phyloP scores from a whole-genome alignment of 768 basidiomycete species.

The Russula compacta region DNA sequence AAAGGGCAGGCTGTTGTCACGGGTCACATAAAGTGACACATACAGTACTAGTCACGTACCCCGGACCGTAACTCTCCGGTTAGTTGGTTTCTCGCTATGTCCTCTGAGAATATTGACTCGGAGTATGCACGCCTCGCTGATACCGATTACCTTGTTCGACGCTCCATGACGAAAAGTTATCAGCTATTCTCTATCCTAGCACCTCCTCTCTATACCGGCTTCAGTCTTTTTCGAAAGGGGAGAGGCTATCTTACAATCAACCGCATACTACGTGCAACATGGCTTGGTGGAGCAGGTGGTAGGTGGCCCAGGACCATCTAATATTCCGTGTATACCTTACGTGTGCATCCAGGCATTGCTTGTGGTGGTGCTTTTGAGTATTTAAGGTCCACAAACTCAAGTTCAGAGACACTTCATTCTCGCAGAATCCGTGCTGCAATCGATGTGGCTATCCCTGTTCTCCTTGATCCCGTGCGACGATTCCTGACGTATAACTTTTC shows the following conservation, averaged over 20 bases:
- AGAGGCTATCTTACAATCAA: conserved; percentile 49
- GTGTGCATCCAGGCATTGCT: conserved; percentile 33
- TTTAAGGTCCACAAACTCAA: conserved; percentile 46
- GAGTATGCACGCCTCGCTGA: conserved; percentile 39
- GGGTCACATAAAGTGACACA: neutral
- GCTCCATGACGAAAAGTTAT: conserved; percentile 59
- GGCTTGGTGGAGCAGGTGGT: conserved; percentile 62
- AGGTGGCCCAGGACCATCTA: conserved; percentile 12
- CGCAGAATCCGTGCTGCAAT: conserved; percentile 47
- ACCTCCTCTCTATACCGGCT: conserved; percentile 51
- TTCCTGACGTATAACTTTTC: conserved; percentile 1
- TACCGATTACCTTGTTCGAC: conserved; percentile 56
- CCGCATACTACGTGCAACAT: conserved; percentile 58
- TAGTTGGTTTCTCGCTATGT: neutral
- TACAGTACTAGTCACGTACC: neutral
- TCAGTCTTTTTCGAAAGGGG: conserved; percentile 46
- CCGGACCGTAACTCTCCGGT: neutral
- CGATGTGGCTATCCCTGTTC: conserved; percentile 37
- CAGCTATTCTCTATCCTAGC: conserved; percentile 53
- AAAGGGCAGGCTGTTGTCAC: conserved; percentile 1
- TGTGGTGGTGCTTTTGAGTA: conserved; percentile 53
- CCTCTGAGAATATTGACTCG: neutral
- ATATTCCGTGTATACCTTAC: neutral
- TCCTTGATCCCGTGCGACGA: neutral
- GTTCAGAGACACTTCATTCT: conserved; percentile 38